phyloP scores from a whole-genome alignment of 352 stramenopile genomes.

The Peronosclerospora sorghi region DNA sequence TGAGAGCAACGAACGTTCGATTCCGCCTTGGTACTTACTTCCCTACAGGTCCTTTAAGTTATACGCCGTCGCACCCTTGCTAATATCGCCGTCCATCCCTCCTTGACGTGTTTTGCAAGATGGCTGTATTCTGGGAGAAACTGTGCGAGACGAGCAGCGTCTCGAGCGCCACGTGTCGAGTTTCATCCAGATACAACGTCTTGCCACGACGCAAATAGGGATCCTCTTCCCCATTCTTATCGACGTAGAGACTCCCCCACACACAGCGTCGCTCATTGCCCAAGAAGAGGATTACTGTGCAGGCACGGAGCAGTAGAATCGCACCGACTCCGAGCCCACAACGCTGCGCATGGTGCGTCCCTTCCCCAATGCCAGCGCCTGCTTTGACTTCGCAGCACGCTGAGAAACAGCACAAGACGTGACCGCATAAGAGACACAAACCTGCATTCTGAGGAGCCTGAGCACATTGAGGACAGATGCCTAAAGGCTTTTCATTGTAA shows the following conservation, averaged over 20 bases:
- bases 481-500: slow-evolving; percentile 57
- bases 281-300: slow-evolving; percentile 75
- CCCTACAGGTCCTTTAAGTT: no score
- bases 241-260: slow-evolving; percentile 75
- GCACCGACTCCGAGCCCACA: slow-evolving; percentile 51
- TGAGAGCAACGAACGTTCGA: no score
- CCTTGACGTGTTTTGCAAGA: slow-evolving; percentile 66
- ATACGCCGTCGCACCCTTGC: slow-evolving; percentile 12
- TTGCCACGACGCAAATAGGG: slow-evolving; percentile 67
- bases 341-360: slow-evolving; percentile 53
- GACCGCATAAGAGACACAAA: slow-evolving; percentile 66
- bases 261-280: slow-evolving; percentile 71
- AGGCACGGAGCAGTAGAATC: slow-evolving; percentile 64
- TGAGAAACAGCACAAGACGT: slow-evolving; percentile 70
- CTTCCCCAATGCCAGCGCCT: slow-evolving; percentile 52
- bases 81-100: slow-evolving; percentile 71
- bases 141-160: slow-evolving; percentile 60
- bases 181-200: slow-evolving; percentile 55
- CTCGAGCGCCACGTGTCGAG: slow-evolving; percentile 45
- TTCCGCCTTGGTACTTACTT: no score
- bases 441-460: slow-evolving; percentile 59
- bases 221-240: slow-evolving; percentile 82
- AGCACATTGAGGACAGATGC: slow-evolving; percentile 42
- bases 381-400: slow-evolving; percentile 46
- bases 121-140: slow-evolving; percentile 67